phyloP scores from a whole-genome alignment of 192 early-diverging fungal species.

The Martensiomyces pterosporus region DNA sequence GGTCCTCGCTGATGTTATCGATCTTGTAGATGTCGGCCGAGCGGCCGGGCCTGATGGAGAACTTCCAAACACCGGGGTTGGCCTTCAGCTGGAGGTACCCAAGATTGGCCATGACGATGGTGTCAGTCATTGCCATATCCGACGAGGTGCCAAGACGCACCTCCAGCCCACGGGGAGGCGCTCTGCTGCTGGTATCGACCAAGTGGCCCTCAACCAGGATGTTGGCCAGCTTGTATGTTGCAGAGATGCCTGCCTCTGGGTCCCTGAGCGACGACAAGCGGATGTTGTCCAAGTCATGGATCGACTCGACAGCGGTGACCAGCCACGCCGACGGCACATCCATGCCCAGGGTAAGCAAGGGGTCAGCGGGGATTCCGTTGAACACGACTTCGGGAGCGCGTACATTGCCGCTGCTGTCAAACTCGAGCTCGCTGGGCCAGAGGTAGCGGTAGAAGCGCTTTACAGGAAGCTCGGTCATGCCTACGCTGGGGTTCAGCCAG shows the following conservation, averaged over 20 bases:
- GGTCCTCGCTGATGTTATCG: slow-evolving; percentile 25
- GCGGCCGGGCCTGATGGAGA: slow-evolving; percentile 75
- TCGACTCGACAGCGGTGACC: slow-evolving; percentile 71
- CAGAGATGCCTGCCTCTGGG: slow-evolving; percentile 55
- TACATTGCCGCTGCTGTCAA: slow-evolving; percentile 51
- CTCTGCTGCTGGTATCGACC: slow-evolving; percentile 58
- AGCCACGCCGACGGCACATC: slow-evolving; percentile 90
- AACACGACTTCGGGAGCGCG: slow-evolving; percentile 62
- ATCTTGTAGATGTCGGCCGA: slow-evolving; percentile 77
- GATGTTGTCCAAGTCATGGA: slow-evolving; percentile 93
- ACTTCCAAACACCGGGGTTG: slow-evolving; percentile 82
- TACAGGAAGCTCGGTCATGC: slow-evolving; percentile 65
- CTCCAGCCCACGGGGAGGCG: slow-evolving; percentile 89
- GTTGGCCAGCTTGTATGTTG: slow-evolving; percentile 73
- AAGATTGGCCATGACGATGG: slow-evolving; percentile 98
- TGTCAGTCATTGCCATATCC: slow-evolving; percentile 69
- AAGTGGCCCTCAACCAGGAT: slow-evolving; percentile 92
- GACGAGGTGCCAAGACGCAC: slow-evolving; percentile 74
- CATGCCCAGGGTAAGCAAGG: slow-evolving; percentile 81
- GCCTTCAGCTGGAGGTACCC: slow-evolving; percentile 97
- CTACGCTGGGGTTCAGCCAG: slow-evolving; percentile 57
- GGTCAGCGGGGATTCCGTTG: slow-evolving; percentile 65
- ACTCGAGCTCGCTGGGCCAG: slow-evolving; percentile 57
- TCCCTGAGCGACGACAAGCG: slow-evolving; percentile 51
- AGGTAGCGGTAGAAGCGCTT: slow-evolving; percentile 91